These are phyloP conservation scores for Casuarina glauca DNA, from an alignment of 306 rosid genomes.

Conservation along the genomic window DNA sequence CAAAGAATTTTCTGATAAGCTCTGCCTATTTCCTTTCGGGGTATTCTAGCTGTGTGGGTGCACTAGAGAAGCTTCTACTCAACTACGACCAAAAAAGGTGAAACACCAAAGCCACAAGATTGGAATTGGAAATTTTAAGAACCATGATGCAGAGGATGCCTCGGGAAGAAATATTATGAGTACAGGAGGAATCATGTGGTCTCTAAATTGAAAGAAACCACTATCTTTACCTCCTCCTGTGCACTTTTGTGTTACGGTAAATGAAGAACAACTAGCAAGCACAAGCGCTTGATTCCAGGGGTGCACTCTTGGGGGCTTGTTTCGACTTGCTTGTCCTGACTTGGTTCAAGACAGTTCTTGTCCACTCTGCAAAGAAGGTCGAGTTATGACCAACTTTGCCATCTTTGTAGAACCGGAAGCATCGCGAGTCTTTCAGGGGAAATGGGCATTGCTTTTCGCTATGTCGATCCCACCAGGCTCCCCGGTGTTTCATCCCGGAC, in stretches of 20 bases:
- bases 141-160: too few relatives aligned
- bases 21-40: too few relatives aligned
- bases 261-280: not conserved
- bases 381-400: constrained; percentile 30
- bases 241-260: not conserved
- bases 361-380: constrained; percentile 34
- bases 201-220: not conserved
- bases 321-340: constrained; percentile 16
- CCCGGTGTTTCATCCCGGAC: constrained; percentile 34
- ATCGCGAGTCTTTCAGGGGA: constrained; percentile 4
- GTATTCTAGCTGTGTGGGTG: too few relatives aligned
- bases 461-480: constrained; percentile 26
- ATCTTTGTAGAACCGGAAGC: constrained; percentile 33
- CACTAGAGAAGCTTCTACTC: too few relatives aligned
- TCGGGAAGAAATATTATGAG: not conserved
- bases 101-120: too few relatives aligned
- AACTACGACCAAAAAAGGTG: too few relatives aligned
- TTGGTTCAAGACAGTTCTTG: constrained; percentile 27
- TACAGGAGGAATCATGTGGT: not conserved
- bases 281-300: not conserved
- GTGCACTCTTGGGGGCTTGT: not conserved
- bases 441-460: constrained; percentile 21
- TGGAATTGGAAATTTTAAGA: too few relatives aligned
- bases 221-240: not conserved
- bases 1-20: too few relatives aligned